phyloP scores from a whole-genome alignment of 306 rosid species.

The Sophora flavescens region DNA sequence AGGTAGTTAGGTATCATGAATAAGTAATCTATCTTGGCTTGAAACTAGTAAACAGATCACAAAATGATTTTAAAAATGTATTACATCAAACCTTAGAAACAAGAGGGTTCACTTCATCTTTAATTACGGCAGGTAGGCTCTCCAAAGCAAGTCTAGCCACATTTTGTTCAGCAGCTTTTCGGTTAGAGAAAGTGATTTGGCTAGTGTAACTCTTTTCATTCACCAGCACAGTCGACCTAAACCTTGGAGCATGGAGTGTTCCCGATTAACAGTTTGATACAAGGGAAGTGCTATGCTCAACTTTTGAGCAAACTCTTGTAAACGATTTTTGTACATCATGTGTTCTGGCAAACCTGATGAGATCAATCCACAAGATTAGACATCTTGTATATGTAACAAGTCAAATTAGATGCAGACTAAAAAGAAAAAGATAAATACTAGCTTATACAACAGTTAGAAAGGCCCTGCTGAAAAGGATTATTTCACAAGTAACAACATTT shows the following conservation, averaged over 20 bases:
- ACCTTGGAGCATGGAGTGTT: constrained; percentile 24
- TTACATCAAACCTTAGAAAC: constrained; percentile 52
- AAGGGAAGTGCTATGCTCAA: constrained; percentile 37
- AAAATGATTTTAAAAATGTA: neutral
- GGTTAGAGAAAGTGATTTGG: constrained; percentile 29
- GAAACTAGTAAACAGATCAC: constrained; percentile 18
- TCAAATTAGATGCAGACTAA: neutral
- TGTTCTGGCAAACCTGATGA: constrained; percentile 31
- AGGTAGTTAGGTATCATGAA: neutral
- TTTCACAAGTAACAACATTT: too few species aligned
- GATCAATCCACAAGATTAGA: constrained; percentile 29
- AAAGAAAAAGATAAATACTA: too few species aligned
- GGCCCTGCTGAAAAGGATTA: too few species aligned
- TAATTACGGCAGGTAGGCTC: constrained; percentile 14
- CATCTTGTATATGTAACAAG: neutral
- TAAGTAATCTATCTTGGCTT: neutral
- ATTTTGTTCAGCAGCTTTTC: constrained; percentile 65
- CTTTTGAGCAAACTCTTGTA: constrained; percentile 49
- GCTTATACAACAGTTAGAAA: too few species aligned
- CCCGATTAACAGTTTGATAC: constrained; percentile 58
- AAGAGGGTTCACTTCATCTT: constrained; percentile 48
- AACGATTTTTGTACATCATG: constrained; percentile 40
- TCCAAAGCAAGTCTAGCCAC: constrained; percentile 60
- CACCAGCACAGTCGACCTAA: constrained; percentile 54
- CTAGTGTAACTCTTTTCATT: constrained; percentile 51